Percentiles rank a stretch among this genome's conserved stretches.
phyloP scores from a whole-genome alignment of 805 yeast species.

The Cyberlindnera nakhonratchasimensis region DNA sequence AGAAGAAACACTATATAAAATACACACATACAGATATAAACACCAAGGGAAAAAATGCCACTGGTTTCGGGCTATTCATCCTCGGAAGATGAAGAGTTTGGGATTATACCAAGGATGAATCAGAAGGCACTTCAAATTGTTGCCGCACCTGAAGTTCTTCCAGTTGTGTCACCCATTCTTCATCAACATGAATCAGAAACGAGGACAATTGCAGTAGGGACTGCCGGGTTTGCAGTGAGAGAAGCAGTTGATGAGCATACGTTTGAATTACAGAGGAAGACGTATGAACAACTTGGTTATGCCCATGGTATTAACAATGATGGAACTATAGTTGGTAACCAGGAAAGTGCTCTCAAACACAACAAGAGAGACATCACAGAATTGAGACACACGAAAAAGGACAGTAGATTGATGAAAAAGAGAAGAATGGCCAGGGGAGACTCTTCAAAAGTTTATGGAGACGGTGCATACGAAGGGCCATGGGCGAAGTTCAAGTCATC shows the following conservation, averaged over 20 bases:
- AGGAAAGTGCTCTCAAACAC: conserved; percentile 17
- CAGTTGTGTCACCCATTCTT: neutral
- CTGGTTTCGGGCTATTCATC: conserved; percentile 16
- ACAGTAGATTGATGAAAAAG: conserved; percentile 33
- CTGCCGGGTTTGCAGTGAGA: conserved; percentile 13
- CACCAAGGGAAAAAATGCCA: conserved; percentile 10
- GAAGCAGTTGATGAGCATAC: conserved; percentile 38
- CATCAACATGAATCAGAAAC: neutral
- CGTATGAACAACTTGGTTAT: conserved; percentile 32
- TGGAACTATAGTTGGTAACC: conserved; percentile 11
- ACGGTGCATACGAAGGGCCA: conserved; percentile 51
- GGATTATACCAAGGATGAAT: neutral
- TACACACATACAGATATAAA: no score
- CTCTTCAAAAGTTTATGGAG: conserved; percentile 37
- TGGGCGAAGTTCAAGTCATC: conserved; percentile 52
- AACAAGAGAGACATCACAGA: conserved; percentile 28
- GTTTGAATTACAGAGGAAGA: conserved; percentile 40
- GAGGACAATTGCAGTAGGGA: neutral
- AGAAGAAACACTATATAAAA: no score
- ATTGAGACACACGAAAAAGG: conserved; percentile 27
- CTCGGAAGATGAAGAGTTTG: conserved; percentile 15
- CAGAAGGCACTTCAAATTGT: conserved; percentile 1
- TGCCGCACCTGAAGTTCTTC: conserved; percentile 13
- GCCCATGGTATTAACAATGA: conserved; percentile 10
- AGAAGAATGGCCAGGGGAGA: conserved; percentile 35